These are phyloP conservation scores for Trichoderma sp. DNA, from an alignment of 2,329 filamentous ascomycete genomes.

Conservation along the genomic window DNA sequence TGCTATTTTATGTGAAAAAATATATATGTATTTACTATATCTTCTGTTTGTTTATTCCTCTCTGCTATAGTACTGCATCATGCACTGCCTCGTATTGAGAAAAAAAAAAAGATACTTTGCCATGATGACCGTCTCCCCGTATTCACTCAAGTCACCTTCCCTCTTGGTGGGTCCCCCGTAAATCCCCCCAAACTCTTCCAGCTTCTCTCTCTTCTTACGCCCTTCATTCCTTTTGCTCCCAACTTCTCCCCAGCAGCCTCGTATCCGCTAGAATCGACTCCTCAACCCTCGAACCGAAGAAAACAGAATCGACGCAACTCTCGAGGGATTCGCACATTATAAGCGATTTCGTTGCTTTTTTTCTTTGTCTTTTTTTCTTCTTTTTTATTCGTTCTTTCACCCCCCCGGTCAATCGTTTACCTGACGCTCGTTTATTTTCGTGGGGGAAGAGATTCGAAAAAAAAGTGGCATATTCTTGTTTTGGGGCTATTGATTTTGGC, in stretches of 20 bases:
- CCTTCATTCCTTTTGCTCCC: not conserved
- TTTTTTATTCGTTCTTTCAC: too few relatives aligned
- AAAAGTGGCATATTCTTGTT: not conserved
- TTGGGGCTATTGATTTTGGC: not conserved
- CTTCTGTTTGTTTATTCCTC: not conserved
- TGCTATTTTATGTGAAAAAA: not conserved
- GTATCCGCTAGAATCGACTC: not conserved
- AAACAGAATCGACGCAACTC: not conserved
- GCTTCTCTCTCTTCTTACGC: not conserved
- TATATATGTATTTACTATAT: not conserved
- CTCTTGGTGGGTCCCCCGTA: not conserved
- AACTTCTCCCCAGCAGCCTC: not conserved
- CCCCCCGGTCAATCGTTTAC: not conserved
- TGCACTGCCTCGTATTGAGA: not conserved
- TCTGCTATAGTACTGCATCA: not conserved
- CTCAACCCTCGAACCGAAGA: not conserved
- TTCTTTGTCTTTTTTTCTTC: not conserved
- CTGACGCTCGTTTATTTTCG: constrained; percentile 5
- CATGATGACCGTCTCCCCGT: not conserved
- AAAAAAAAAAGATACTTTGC: not conserved
- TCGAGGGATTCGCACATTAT: not conserved
- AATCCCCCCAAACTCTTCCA: not conserved
- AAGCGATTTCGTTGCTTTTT: not conserved
- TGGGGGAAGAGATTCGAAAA: not conserved
- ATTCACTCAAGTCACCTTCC: constrained; percentile 7